Base-by-base conservation (phyloP, 345 rosid species). In the Diplotaxis tenuifolia region DNA sequence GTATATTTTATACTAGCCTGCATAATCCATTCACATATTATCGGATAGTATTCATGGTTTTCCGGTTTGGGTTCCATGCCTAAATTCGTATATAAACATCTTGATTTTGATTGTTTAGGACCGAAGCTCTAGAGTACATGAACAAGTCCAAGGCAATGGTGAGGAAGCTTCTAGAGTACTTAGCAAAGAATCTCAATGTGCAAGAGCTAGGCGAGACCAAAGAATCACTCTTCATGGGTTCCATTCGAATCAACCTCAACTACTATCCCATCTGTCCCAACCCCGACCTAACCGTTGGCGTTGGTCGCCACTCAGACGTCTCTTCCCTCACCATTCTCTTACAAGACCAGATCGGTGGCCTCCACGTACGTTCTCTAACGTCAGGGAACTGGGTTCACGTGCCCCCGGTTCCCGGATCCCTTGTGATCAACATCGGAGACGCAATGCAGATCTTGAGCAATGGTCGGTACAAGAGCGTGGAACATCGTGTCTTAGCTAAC, bases 251-350 rank as follows among this genome's bases (percentile, higher is more conserved):
- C 22, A 82, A 84, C 77, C 76, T 79, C 2, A 79, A 82, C 76
- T 81, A 79, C 77, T 82, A 82, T 9, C 83, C 87, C 1, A 75
- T 67, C 32, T 84, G 85, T 11, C 87, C 79, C 10, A 75, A 72
- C 55, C 87, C 85, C 16, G 87, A 82, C 62, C 79, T 78, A 38
- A 78, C 83, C 3, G 84, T 80, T 1, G 85, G 87, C 3, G 75
- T 78, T 31, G 78, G 79, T 9, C 82, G 81, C 2, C 85, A 82
- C 63, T 79, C 83, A 1, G 85, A 84, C 50, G 73, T 80, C 34
- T 79, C 83, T 4, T 55, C 79, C 1, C 74, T 80, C 65, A 82
- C 85, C 14, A 36, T 82, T 27, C 84, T 84, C 28, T 74, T 80
- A 14, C 87, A 84, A 47, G 82, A 82, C 28, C 80, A 70, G 19